Conservation (phyloP, 768 basidiomycete genomes). For the Phaffia tasmanica region DNA sequence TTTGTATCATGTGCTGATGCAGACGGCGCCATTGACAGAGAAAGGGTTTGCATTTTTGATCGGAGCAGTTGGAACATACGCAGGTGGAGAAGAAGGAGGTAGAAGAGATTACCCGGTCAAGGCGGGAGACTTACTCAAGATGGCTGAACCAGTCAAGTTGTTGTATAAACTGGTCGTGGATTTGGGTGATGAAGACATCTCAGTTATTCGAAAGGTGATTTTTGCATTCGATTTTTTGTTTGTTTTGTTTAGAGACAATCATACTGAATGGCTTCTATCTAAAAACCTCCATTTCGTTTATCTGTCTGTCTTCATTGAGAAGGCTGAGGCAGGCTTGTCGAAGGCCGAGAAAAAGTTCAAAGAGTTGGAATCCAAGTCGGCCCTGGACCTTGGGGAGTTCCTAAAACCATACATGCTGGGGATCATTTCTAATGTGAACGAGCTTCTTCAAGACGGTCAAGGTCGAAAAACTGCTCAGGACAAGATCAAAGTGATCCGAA, state of each 20-base stretch:
- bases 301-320: slow-evolving; percentile 40
- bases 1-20: slow-evolving; percentile 54
- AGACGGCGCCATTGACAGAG: slow-evolving; percentile 48
- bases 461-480: slow-evolving; percentile 58
- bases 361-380: slow-evolving; percentile 28
- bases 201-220: slow-evolving; percentile 44
- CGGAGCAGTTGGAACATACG: slow-evolving; percentile 42
- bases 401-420: slow-evolving; percentile 70
- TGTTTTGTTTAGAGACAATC: background rate
- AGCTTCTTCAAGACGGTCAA: slow-evolving; percentile 70
- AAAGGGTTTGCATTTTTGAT: slow-evolving; percentile 55
- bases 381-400: slow-evolving; percentile 45
- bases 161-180: slow-evolving; percentile 64
- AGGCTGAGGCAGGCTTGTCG: slow-evolving; percentile 38
- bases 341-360: slow-evolving; percentile 28
- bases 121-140: slow-evolving; percentile 38
- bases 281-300: background rate
- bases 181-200: slow-evolving; percentile 57
- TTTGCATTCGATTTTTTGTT: background rate
- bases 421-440: slow-evolving; percentile 71
- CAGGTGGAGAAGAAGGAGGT: slow-evolving; percentile 38
- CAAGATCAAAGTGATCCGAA: slow-evolving; percentile 68
- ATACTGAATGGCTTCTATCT: slow-evolving; percentile 10
- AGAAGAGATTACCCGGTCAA: slow-evolving; percentile 25
- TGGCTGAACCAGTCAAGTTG: slow-evolving; percentile 36